A percentile compares a stretch with the other conserved stretches of the same genome.
These are phyloP conservation scores for Anthracocystis walkeri DNA, from an alignment of 1,284 basidiomycete genomes.

Conservation along the genomic window DNA sequence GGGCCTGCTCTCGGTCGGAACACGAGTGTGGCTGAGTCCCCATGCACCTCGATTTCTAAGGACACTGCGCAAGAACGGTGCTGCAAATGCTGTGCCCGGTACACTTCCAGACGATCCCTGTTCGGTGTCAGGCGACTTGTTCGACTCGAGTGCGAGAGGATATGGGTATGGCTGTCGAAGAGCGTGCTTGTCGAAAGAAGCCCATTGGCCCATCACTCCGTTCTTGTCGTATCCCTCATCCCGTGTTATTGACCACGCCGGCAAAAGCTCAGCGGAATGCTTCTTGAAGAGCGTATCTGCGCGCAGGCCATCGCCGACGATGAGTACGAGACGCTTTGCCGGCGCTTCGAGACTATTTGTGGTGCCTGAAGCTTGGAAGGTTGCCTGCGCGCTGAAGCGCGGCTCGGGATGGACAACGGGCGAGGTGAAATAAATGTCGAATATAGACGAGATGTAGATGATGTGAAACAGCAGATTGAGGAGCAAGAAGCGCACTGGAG, in stretches of 20 bases:
- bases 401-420: slow-evolving; percentile 68
- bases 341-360: slow-evolving; percentile 66
- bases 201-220: slow-evolving; percentile 27
- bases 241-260: slow-evolving; percentile 43
- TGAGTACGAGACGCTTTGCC: slow-evolving; percentile 81
- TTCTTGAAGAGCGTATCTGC: slow-evolving; percentile 81
- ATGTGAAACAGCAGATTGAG: slow-evolving; percentile 60
- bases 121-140: not conserved
- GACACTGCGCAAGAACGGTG: slow-evolving; percentile 80
- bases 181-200: slow-evolving; percentile 29
- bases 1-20: slow-evolving; percentile 88
- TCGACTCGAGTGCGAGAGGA: slow-evolving; percentile 17
- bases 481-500: slow-evolving; percentile 73
- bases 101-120: not conserved
- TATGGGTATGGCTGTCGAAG: slow-evolving; percentile 34
- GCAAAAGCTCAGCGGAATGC: slow-evolving; percentile 33
- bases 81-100: slow-evolving; percentile 70
- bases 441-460: slow-evolving; percentile 72
- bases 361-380: slow-evolving; percentile 11
- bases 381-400: slow-evolving; percentile 46
- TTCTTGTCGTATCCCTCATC: slow-evolving; percentile 7
- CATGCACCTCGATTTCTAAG: slow-evolving; percentile 78
- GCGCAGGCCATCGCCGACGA: slow-evolving; percentile 80
- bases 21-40: slow-evolving; percentile 86
- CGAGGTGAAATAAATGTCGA: slow-evolving; percentile 87